Conservation (phyloP, 345 rosid genomes). For the Arabis hirsuta region DNA sequence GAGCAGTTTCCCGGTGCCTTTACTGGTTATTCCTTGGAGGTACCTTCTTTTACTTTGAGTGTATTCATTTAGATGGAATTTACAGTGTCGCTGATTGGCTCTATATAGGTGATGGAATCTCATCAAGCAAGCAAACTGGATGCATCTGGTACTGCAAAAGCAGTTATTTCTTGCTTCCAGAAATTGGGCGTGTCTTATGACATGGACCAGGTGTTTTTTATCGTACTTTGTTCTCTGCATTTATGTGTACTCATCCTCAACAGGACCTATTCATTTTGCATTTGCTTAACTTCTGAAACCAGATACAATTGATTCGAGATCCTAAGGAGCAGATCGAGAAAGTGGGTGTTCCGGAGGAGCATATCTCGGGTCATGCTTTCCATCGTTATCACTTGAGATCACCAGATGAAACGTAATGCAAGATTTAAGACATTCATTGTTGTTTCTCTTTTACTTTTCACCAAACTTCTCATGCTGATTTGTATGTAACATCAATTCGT, state of each 20-base stretch:
- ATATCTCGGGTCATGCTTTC: slow-evolving; percentile 82
- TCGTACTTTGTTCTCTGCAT: background rate
- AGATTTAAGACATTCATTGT: slow-evolving; percentile 14
- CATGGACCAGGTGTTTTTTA: slow-evolving; percentile 59
- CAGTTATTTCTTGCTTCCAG: slow-evolving; percentile 86
- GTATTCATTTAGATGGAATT: background rate
- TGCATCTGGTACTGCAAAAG: slow-evolving; percentile 93
- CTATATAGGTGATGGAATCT: slow-evolving; percentile 81
- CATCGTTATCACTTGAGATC: slow-evolving; percentile 87
- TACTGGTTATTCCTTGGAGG: slow-evolving; percentile 84
- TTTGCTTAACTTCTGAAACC: slow-evolving; percentile 26
- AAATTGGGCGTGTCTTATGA: slow-evolving; percentile 82
- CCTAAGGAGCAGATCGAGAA: slow-evolving; percentile 72
- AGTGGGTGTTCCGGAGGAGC: slow-evolving; percentile 88
- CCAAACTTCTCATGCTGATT: background rate
- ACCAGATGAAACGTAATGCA: slow-evolving; percentile 74
- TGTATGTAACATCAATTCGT: slow-evolving; percentile 7
- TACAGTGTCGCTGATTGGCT: background rate
- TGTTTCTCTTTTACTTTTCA: background rate
- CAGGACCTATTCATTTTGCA: slow-evolving; percentile 4
- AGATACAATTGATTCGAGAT: slow-evolving; percentile 85
- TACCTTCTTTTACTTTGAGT: slow-evolving; percentile 32
- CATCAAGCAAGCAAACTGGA: slow-evolving; percentile 90
- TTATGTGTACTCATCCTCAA: slow-evolving; percentile 1
- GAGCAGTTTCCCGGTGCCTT: slow-evolving; percentile 93